A percentile compares a stretch with the other conserved stretches of the same genome.
These are phyloP conservation scores for Adiantum capillusveneris DNA, from an alignment of 75 land plant genomes.

Conservation along the genomic window DNA sequence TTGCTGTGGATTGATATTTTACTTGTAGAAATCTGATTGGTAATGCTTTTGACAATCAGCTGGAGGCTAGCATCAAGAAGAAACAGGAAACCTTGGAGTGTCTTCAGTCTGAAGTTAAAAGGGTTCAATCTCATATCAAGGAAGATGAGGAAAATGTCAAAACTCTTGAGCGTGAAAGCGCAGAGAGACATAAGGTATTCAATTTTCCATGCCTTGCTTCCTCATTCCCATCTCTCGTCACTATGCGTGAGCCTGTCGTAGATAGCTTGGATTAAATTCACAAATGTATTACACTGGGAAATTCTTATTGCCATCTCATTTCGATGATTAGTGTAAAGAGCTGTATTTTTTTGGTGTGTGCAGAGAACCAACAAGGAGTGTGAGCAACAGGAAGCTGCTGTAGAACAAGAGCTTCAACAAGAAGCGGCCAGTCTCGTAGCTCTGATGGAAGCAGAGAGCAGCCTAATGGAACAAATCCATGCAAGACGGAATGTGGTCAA, in stretches of 20 bases:
- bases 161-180: neutral
- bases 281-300: neutral
- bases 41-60: too few relatives aligned
- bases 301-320: neutral
- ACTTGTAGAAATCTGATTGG: neutral
- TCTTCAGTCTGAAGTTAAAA: neutral
- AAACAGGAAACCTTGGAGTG: neutral
- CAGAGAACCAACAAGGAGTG: neutral
- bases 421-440: neutral
- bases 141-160: conserved; percentile 1
- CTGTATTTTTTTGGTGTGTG: neutral
- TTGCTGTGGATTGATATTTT: neutral
- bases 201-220: neutral
- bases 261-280: neutral
- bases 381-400: neutral
- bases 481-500: neutral
- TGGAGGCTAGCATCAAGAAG: conserved; percentile 1
- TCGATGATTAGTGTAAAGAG: neutral
- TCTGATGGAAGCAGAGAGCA: neutral
- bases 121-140: neutral
- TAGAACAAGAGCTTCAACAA: conserved; percentile 1
- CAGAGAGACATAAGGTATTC: conserved; percentile 1
- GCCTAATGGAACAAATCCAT: neutral
- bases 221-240: neutral
- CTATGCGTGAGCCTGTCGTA: neutral